A percentile compares a stretch with the other conserved stretches of the same genome.
Evolutionary conservation across 306 rosid genomes (phyloP).

Genomic region (Lotus japonicus): DNA sequence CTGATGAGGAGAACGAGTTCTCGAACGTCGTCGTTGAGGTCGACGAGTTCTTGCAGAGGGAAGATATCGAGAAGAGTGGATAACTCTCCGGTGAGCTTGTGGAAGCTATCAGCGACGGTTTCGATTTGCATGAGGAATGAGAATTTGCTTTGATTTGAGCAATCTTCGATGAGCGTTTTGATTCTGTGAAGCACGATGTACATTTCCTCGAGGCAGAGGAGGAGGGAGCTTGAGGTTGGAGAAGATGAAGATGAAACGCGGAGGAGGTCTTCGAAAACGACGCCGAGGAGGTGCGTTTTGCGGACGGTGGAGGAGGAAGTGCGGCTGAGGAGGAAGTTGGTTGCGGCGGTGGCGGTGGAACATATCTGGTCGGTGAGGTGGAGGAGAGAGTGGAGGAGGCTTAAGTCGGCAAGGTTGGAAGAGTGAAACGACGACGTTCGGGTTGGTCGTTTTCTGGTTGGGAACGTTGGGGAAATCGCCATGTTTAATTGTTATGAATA

Average conservation of each 20-base stretch:
- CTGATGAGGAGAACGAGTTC: conserved; percentile 56
- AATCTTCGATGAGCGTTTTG: conserved; percentile 61
- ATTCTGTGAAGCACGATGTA: conserved; percentile 62
- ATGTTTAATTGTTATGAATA: conserved; percentile 16
- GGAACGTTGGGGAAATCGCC: conserved; percentile 54
- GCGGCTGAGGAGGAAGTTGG: conserved; percentile 34
- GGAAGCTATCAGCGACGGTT: conserved; percentile 45
- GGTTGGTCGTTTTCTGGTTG: conserved; percentile 54
- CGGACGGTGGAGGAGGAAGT: conserved; percentile 43
- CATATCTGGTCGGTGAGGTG: conserved; percentile 50
- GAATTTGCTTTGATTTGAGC: conserved; percentile 57
- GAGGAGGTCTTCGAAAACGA: conserved; percentile 57
- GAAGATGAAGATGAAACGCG: background rate
- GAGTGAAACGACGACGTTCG: conserved; percentile 52
- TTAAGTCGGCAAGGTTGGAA: conserved; percentile 30
- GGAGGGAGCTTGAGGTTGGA: conserved; percentile 23
- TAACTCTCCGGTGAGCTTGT: conserved; percentile 56
- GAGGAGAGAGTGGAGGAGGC: conserved; percentile 50
- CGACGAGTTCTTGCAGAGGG: conserved; percentile 42
- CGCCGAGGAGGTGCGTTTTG: conserved; percentile 46
- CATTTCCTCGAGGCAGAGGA: conserved; percentile 77
- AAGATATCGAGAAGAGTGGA: conserved; percentile 74
- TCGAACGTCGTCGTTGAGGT: conserved; percentile 53
- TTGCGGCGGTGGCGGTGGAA: background rate
- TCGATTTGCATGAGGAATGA: conserved; percentile 51